Conservation (phyloP, 2,329 filamentous ascomycete genomes). For the Cercospora sp. region DNA sequence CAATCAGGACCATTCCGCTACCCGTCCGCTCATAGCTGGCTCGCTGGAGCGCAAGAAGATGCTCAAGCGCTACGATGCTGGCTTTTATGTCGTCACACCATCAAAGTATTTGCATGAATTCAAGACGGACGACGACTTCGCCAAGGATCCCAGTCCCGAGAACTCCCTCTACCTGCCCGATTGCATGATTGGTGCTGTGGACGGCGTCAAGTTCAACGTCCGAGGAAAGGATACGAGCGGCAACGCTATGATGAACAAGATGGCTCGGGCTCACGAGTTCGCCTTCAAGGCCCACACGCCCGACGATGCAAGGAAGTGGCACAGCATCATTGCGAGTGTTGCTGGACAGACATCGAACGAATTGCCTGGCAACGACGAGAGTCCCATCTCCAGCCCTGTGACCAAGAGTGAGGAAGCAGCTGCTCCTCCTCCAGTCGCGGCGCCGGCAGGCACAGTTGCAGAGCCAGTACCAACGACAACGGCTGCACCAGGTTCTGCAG, state of each 20-base stretch:
- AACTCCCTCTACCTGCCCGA: conserved; percentile 90
- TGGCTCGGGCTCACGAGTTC: conserved; percentile 77
- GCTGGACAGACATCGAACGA: conserved; percentile 54
- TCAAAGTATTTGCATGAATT: conserved; percentile 92
- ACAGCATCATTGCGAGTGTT: conserved; percentile 65
- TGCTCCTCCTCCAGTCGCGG: neutral
- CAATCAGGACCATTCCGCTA: conserved; percentile 80
- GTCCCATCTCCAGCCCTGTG: conserved; percentile 38
- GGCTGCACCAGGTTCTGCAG: neutral
- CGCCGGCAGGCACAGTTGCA: neutral
- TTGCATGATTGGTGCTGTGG: conserved; percentile 70
- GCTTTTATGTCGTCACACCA: conserved; percentile 88
- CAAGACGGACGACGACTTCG: conserved; percentile 80
- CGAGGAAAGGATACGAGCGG: conserved; percentile 91
- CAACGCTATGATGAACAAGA: conserved; percentile 72
- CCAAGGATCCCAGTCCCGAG: conserved; percentile 76
- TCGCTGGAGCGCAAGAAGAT: conserved; percentile 88
- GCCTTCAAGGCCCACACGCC: conserved; percentile 84
- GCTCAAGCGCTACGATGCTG: conserved; percentile 74
- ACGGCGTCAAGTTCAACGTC: conserved; percentile 83
- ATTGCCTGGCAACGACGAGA: conserved; percentile 40
- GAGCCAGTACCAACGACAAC: neutral
- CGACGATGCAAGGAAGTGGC: conserved; percentile 82
- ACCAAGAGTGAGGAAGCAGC: conserved; percentile 16
- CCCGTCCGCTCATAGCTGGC: conserved; percentile 82